Percentiles rank a stretch among this genome's conserved stretches.
These are phyloP conservation scores for Echria macrotheca DNA, from an alignment of 495 filamentous ascomycete genomes.

Conservation along the genomic window DNA sequence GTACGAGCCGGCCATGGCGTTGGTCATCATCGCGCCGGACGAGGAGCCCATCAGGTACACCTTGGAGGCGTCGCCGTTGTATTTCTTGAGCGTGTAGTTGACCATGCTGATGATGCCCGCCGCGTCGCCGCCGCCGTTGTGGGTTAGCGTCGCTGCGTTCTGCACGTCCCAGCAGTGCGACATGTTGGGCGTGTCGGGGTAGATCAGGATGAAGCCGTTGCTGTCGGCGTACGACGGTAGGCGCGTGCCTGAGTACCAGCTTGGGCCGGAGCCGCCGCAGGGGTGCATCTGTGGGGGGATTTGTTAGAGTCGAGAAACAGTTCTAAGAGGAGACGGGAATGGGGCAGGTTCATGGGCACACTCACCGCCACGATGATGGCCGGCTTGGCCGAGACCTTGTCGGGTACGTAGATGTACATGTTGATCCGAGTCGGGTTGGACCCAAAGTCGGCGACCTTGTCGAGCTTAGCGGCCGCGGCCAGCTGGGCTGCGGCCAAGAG, in stretches of 20 bases:
- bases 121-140: constrained; percentile 8
- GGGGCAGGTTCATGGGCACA: too few relatives aligned
- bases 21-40: constrained; percentile 4
- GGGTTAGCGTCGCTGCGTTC: not conserved
- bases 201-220: constrained; percentile 46
- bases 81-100: constrained; percentile 2
- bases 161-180: constrained; percentile 4
- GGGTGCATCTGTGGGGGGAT: constrained; percentile 9
- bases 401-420: constrained; percentile 40
- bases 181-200: constrained; percentile 33
- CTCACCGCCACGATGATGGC: constrained; percentile 30
- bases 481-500: constrained; percentile 18
- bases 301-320: too few relatives aligned
- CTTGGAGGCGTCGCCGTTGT: not conserved
- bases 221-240: constrained; percentile 32
- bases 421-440: constrained; percentile 31
- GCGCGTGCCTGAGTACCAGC: constrained; percentile 20
- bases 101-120: constrained; percentile 4
- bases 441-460: constrained; percentile 33
- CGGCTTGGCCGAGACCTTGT: constrained; percentile 33
- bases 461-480: constrained; percentile 25
- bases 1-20: not conserved
- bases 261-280: constrained; percentile 10
- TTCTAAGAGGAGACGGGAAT: too few relatives aligned
- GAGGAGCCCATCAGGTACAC: constrained; percentile 3